Percentiles rank a stretch among this genome's conserved stretches.
Evolutionary conservation across 306 rosid species (phyloP).

Genomic region (Alnus glutinosa): DNA sequence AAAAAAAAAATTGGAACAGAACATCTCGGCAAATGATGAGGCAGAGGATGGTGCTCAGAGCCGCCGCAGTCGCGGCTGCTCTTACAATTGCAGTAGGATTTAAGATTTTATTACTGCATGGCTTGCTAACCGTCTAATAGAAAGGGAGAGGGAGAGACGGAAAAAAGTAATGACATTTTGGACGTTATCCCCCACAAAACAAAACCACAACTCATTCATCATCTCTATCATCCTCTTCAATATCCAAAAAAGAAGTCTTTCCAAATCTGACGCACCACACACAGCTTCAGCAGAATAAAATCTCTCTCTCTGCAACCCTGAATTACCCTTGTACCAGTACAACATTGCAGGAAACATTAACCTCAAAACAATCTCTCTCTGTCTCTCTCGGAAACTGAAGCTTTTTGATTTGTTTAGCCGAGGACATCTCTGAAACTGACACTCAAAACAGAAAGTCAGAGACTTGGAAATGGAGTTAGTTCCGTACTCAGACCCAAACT

Average conservation of each 20-base stretch:
- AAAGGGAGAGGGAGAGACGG: too few species aligned
- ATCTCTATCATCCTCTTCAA: not conserved
- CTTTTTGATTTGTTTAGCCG: not conserved
- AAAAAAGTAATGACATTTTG: too few species aligned
- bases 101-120: too few species aligned
- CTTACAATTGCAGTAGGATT: too few species aligned
- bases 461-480: slow-evolving; percentile 56
- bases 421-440: not conserved
- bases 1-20: too few species aligned
- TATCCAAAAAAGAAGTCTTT: not conserved
- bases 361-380: not conserved
- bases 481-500: slow-evolving; percentile 60
- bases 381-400: not conserved
- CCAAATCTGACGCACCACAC: not conserved
- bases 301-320: not conserved
- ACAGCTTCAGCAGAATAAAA: too few species aligned
- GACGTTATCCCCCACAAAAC: not conserved
- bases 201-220: not conserved
- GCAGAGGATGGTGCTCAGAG: too few species aligned
- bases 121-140: too few species aligned
- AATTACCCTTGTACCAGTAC: not conserved
- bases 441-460: not conserved
- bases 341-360: not conserved
- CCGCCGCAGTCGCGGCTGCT: too few species aligned
- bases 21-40: too few species aligned